These are phyloP conservation scores for Chrysosporium keratinophilum DNA, from an alignment of 2,329 filamentous ascomycete genomes.

Conservation along the genomic window DNA sequence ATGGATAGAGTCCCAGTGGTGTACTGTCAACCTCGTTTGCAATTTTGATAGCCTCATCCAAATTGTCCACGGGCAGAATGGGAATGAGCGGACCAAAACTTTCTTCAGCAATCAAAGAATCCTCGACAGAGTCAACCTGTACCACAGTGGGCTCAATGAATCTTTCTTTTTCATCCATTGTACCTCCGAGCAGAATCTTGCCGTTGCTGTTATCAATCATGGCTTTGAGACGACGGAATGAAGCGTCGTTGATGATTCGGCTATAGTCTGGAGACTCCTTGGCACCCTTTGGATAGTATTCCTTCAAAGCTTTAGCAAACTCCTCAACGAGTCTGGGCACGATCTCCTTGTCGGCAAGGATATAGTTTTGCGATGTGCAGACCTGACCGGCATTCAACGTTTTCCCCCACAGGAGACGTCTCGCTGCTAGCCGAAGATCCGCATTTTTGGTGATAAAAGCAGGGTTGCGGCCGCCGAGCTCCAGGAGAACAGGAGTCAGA, in stretches of 20 bases:
- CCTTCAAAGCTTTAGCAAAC: constrained; percentile 58
- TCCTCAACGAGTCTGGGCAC: constrained; percentile 62
- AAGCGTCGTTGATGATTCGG: constrained; percentile 67
- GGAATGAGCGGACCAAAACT: constrained; percentile 89
- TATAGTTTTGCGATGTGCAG: constrained; percentile 88
- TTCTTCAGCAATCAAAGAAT: constrained; percentile 71
- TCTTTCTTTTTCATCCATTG: constrained; percentile 64
- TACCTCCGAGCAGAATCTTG: constrained; percentile 77
- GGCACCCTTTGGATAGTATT: constrained; percentile 76
- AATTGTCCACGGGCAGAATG: constrained; percentile 62
- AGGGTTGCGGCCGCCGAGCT: constrained; percentile 85
- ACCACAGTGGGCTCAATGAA: constrained; percentile 93
- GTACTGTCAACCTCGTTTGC: constrained; percentile 74
- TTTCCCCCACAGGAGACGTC: constrained; percentile 83
- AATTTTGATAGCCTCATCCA: constrained; percentile 77
- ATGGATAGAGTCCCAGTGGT: constrained; percentile 73
- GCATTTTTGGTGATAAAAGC: constrained; percentile 81
- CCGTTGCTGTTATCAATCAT: constrained; percentile 80
- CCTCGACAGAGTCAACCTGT: constrained; percentile 62
- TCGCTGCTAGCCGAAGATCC: constrained; percentile 68
- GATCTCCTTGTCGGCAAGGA: constrained; percentile 66
- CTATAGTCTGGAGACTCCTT: constrained; percentile 67
- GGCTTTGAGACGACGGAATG: constrained; percentile 74
- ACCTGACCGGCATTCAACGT: constrained; percentile 77
- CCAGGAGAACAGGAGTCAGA: constrained; percentile 76